Evolutionary conservation across 192 early-diverging fungal species (phyloP).

Genomic region (Coemansia sp.): DNA sequence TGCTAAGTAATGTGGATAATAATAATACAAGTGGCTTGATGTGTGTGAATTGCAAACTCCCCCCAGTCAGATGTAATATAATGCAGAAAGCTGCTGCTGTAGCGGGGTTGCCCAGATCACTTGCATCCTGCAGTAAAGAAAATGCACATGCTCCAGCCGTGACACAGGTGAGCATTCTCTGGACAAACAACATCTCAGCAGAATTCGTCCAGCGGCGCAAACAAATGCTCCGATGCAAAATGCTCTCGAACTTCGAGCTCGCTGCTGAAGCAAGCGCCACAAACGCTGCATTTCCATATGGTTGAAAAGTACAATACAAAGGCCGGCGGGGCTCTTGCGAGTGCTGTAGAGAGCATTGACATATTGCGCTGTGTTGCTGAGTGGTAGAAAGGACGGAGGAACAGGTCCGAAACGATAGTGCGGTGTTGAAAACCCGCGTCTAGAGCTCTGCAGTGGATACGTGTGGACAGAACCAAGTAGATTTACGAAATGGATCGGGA

Average conservation of each 20-base stretch:
- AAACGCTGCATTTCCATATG: conserved; percentile 54
- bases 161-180: not conserved
- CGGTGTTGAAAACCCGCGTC: not conserved
- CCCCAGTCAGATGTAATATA: too few species aligned
- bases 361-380: not conserved
- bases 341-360: conserved; percentile 8
- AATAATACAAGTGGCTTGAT: conserved; percentile 9
- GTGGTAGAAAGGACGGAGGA: not conserved
- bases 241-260: conserved; percentile 46
- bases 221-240: conserved; percentile 53
- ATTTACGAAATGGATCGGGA: not conserved
- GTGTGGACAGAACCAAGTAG: too few species aligned
- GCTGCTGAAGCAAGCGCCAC: conserved; percentile 43
- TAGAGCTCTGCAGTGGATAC: not conserved
- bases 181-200: conserved; percentile 9
- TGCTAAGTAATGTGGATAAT: not conserved
- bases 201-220: conserved; percentile 52
- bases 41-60: too few species aligned
- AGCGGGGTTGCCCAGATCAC: conserved; percentile 4
- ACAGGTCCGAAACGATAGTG: not conserved
- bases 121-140: not conserved
- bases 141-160: not conserved
- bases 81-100: not conserved
- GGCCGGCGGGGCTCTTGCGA: conserved; percentile 1
- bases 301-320: conserved; percentile 20